Percentiles rank a stretch among this genome's conserved stretches.
phyloP scores from a whole-genome alignment of 345 rosid genomes.

The Brassica cretica region DNA sequence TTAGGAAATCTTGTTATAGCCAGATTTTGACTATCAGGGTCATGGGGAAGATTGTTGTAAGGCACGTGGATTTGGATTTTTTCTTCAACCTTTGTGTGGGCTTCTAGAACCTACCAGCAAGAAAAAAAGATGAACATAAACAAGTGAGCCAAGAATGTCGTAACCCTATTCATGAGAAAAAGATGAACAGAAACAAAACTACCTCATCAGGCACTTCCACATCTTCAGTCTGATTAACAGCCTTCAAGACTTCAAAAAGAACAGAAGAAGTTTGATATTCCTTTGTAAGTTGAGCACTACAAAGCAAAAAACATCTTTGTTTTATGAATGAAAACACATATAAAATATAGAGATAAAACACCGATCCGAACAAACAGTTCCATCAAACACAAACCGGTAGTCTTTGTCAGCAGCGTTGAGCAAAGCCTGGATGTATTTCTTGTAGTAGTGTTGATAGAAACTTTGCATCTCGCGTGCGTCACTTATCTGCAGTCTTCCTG shows the following conservation, averaged over 20 bases:
- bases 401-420: constrained; percentile 79
- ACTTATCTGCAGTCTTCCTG: constrained; percentile 62
- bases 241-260: constrained; percentile 67
- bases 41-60: constrained; percentile 72
- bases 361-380: background rate
- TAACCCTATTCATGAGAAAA: constrained; percentile 2
- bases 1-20: constrained; percentile 72
- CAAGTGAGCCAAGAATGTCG: constrained; percentile 17
- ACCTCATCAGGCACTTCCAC: constrained; percentile 68
- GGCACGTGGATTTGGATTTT: constrained; percentile 59
- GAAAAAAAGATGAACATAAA: constrained; percentile 30
- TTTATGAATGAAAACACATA: background rate
- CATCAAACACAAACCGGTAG: constrained; percentile 49
- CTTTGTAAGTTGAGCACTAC: constrained; percentile 69
- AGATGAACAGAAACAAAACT: background rate
- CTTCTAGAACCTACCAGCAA: constrained; percentile 53
- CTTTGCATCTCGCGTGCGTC: constrained; percentile 90
- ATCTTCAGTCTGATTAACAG: constrained; percentile 65
- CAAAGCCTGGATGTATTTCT: constrained; percentile 77
- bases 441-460: constrained; percentile 78
- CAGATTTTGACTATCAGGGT: constrained; percentile 67
- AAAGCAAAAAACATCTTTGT: background rate
- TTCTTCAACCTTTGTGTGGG: constrained; percentile 63
- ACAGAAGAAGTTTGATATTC: constrained; percentile 74
- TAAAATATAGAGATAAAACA: constrained; percentile 1